These are phyloP conservation scores for Oryza australiensis DNA, from an alignment of 176 grass and related monocot genomes.

Conservation along the genomic window DNA sequence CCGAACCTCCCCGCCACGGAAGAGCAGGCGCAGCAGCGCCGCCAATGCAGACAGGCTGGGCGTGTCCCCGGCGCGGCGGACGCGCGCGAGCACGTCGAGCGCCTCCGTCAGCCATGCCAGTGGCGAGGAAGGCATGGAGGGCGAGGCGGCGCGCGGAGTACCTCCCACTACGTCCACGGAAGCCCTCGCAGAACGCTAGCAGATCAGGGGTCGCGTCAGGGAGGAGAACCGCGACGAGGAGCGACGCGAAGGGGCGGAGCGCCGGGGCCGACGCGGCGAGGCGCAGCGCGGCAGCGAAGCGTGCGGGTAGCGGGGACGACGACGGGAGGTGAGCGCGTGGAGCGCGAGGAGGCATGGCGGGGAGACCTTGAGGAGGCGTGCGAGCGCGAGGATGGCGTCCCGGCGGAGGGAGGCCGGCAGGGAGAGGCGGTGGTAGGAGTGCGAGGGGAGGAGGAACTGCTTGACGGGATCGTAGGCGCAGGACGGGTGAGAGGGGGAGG, in stretches of 20 bases:
- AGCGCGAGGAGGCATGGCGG: slow-evolving; percentile 49
- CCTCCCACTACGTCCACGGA: background rate
- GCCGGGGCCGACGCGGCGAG: slow-evolving; percentile 43
- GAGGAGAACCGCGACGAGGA: slow-evolving; percentile 45
- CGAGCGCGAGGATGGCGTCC: slow-evolving; percentile 46
- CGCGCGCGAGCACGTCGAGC: slow-evolving; percentile 36
- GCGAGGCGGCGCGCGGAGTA: slow-evolving; percentile 55
- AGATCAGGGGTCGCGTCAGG: slow-evolving; percentile 31
- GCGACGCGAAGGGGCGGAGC: slow-evolving; percentile 50
- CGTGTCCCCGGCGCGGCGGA: slow-evolving; percentile 33
- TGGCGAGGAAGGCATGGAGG: slow-evolving; percentile 70
- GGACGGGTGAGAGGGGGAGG: background rate
- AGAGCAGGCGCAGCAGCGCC: slow-evolving; percentile 57
- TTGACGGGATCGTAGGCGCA: slow-evolving; percentile 44
- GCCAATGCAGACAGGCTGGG: slow-evolving; percentile 59
- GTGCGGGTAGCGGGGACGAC: slow-evolving; percentile 25
- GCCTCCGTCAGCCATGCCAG: slow-evolving; percentile 67
- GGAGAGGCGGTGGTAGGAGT: slow-evolving; percentile 39
- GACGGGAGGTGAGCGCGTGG: slow-evolving; percentile 29
- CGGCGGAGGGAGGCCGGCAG: slow-evolving; percentile 60
- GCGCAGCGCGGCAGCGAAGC: slow-evolving; percentile 52
- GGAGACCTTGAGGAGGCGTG: slow-evolving; percentile 51
- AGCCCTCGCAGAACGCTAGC: slow-evolving; percentile 40
- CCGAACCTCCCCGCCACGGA: slow-evolving; percentile 48
- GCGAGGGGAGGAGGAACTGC: slow-evolving; percentile 51